Evolutionary conservation across 1,284 basidiomycete genomes (phyloP).

Genomic region (Blastosporella zonata): DNA sequence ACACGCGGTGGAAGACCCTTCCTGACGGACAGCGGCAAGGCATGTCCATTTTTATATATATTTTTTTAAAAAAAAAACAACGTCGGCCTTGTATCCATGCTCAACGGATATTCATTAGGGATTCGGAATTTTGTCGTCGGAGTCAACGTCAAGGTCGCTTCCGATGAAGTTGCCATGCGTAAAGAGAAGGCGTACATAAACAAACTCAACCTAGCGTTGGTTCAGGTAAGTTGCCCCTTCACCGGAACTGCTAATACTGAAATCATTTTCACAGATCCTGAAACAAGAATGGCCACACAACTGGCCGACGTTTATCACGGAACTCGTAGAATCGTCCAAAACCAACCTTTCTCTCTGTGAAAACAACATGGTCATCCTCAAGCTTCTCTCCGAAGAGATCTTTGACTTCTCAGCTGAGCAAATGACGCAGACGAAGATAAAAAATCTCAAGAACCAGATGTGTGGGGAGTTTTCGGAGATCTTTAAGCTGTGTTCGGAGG

Average conservation of each 20-base stretch:
- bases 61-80: no score
- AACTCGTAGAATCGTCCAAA: constrained; percentile 96
- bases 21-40: constrained; percentile 93
- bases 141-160: constrained; percentile 88
- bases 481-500: constrained; percentile 94
- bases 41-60: constrained; percentile 27
- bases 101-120: constrained; percentile 44
- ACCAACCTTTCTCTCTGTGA: constrained; percentile 96
- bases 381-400: constrained; percentile 97
- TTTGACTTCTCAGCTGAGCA: constrained; percentile 99
- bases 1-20: constrained; percentile 93
- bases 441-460: constrained; percentile 97
- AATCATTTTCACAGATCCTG: constrained; percentile 68
- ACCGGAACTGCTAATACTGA: constrained; percentile 11
- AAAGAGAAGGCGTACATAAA: constrained; percentile 96
- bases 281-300: constrained; percentile 99
- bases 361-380: constrained; percentile 99
- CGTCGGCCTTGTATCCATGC: constrained; percentile 6
- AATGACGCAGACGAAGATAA: constrained; percentile 98
- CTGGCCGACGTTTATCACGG: constrained; percentile 98
- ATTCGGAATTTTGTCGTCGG: constrained; percentile 98
- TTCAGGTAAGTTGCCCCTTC: constrained; percentile 63
- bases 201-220: constrained; percentile 95
- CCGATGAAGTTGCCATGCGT: constrained; percentile 83
- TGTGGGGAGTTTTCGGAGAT: constrained; percentile 96